phyloP scores from a whole-genome alignment of 2,329 filamentous ascomycete species.

The Periconia macrospinosa region DNA sequence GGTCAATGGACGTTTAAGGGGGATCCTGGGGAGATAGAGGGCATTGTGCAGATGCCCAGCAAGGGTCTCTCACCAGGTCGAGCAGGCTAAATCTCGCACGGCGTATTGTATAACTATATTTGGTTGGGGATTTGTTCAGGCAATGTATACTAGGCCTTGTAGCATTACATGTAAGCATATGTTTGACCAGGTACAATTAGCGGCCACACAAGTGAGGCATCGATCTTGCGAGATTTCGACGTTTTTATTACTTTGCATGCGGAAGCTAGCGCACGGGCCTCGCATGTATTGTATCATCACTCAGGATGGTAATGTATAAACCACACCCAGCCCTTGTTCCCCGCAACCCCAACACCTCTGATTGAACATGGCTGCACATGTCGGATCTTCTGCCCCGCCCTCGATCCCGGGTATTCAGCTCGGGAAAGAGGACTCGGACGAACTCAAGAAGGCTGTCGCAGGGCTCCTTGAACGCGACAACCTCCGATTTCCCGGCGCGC shows the following conservation, averaged over 20 bases:
- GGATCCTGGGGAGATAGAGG: slow-evolving; percentile 45
- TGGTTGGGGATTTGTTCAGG: slow-evolving; percentile 2
- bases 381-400: slow-evolving; percentile 25
- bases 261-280: no score
- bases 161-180: not conserved
- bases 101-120: not conserved
- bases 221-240: no score
- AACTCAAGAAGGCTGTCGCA: slow-evolving; percentile 74
- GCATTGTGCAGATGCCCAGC: slow-evolving; percentile 26
- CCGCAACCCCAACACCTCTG: not conserved
- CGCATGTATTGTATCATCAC: no score
- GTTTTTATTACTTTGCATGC: no score
- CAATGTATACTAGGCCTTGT: not conserved
- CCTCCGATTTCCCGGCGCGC: slow-evolving; percentile 78
- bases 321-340: not conserved
- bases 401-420: slow-evolving; percentile 39
- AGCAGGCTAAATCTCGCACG: no score
- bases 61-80: slow-evolving; percentile 3
- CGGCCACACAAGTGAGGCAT: no score
- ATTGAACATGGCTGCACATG: slow-evolving; percentile 1
- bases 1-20: slow-evolving; percentile 54
- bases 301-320: no score
- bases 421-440: slow-evolving; percentile 26
- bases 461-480: slow-evolving; percentile 71
- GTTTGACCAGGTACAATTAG: not conserved